These are phyloP conservation scores for Parathielavia hyrcaniae DNA, from an alignment of 495 filamentous ascomycete species.

Conservation along the genomic window DNA sequence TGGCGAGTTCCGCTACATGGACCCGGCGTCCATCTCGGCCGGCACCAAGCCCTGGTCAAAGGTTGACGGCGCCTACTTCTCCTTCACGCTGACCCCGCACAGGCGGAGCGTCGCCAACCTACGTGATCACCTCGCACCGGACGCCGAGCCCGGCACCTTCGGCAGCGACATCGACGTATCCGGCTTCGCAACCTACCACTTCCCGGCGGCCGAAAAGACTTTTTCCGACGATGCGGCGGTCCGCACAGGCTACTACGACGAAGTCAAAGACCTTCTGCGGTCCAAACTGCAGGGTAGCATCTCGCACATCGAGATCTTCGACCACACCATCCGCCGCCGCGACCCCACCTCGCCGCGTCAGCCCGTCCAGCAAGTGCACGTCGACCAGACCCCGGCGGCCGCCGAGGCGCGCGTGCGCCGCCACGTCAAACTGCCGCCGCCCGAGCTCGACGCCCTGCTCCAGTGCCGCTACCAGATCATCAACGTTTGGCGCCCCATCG, in stretches of 20 bases:
- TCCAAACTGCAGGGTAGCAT: constrained; percentile 43
- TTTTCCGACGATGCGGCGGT: constrained; percentile 60
- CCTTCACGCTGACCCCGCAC: constrained; percentile 25
- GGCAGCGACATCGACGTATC: constrained; percentile 39
- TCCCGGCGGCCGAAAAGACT: constrained; percentile 42
- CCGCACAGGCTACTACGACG: constrained; percentile 65
- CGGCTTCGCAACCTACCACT: constrained; percentile 37
- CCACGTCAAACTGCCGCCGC: constrained; percentile 45
- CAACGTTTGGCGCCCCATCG: constrained; percentile 82
- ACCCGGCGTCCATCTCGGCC: constrained; percentile 22
- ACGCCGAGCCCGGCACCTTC: constrained; percentile 18
- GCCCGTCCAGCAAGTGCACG: constrained; percentile 70
- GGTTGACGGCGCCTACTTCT: constrained; percentile 34
- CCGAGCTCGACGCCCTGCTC: constrained; percentile 53
- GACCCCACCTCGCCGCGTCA: constrained; percentile 47
- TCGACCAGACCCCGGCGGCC: constrained; percentile 69
- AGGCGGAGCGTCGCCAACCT: constrained; percentile 32
- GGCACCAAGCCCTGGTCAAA: constrained; percentile 37
- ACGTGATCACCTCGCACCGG: constrained; percentile 15
- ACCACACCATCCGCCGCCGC: constrained; percentile 74
- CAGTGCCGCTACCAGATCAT: constrained; percentile 65
- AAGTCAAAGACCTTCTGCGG: constrained; percentile 63
- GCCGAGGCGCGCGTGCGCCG: constrained; percentile 57
- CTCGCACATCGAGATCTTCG: constrained; percentile 67
- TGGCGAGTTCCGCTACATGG: constrained; percentile 28